Conservation (phyloP, 1,284 basidiomycete genomes). For the Malassezia furfur region DNA sequence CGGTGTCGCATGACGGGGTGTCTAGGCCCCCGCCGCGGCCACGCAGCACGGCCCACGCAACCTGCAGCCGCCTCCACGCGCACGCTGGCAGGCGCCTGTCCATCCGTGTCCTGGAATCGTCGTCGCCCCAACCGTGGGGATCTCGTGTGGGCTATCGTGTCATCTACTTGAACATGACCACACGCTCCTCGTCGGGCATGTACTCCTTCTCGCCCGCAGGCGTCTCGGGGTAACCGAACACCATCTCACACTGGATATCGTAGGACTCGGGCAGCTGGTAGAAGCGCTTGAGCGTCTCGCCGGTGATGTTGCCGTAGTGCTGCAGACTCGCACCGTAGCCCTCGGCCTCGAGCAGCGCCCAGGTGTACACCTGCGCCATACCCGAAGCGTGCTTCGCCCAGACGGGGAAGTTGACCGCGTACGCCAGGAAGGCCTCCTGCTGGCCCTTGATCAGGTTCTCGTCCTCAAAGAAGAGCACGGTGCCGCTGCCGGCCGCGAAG, state of each 20-base stretch:
- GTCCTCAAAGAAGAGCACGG: conserved; percentile 51
- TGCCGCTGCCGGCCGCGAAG: conserved; percentile 51
- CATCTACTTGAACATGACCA: conserved; percentile 30
- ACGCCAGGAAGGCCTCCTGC: conserved; percentile 49
- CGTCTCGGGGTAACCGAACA: conserved; percentile 50
- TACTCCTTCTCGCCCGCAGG: conserved; percentile 48
- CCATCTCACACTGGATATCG: conserved; percentile 50
- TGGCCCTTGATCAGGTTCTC: conserved; percentile 25
- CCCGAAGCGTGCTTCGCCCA: conserved; percentile 30
- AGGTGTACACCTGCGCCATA: conserved; percentile 50
- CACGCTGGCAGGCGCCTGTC: too few species aligned
- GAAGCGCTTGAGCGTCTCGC: conserved; percentile 36
- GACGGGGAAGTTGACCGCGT: conserved; percentile 48
- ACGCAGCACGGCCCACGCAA: too few species aligned
- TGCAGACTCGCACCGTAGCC: conserved; percentile 52
- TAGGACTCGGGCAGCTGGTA: conserved; percentile 49
- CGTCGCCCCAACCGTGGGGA: too few species aligned
- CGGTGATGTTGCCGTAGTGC: conserved; percentile 37
- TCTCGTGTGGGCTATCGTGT: too few species aligned
- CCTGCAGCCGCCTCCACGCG: too few species aligned
- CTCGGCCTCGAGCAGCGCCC: conserved; percentile 51
- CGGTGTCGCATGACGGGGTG: too few species aligned
- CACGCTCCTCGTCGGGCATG: conserved; percentile 48
- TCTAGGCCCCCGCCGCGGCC: too few species aligned
- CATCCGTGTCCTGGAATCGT: too few species aligned